Evolutionary conservation across 2,329 filamentous ascomycete genomes (phyloP).

Genomic region (Thermomyces lanuginosus): DNA sequence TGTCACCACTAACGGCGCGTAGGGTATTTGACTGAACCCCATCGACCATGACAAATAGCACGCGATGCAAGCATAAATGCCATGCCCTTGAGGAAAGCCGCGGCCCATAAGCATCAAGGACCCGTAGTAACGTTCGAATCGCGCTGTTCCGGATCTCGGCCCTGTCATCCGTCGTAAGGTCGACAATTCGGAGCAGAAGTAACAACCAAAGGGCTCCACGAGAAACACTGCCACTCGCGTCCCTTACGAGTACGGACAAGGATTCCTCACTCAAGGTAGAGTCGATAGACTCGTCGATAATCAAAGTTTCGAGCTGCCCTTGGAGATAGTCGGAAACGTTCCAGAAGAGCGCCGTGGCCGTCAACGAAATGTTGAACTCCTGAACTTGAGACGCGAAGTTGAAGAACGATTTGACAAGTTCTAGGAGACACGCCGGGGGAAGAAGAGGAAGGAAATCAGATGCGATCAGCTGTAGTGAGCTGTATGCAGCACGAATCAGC

Average conservation of each 20-base stretch:
- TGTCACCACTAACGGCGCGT: conserved; percentile 8
- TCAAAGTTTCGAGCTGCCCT: conserved; percentile 29
- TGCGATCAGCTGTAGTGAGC: conserved; percentile 77
- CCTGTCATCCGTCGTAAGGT: conserved; percentile 25
- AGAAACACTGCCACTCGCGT: conserved; percentile 43
- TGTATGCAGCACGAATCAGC: conserved; percentile 73
- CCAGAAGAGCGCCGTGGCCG: conserved; percentile 91
- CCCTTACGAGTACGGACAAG: conserved; percentile 42
- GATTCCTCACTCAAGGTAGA: conserved; percentile 39
- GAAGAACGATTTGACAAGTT: conserved; percentile 72
- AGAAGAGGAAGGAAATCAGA: conserved; percentile 76
- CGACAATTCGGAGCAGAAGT: conserved; percentile 24
- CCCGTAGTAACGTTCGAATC: conserved; percentile 76
- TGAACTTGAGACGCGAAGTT: conserved; percentile 79
- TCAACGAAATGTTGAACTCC: conserved; percentile 88
- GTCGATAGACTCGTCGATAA: conserved; percentile 22
- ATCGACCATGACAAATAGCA: conserved; percentile 62
- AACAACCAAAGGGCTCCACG: conserved; percentile 19
- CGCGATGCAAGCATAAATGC: conserved; percentile 64
- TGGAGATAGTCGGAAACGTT: conserved; percentile 77
- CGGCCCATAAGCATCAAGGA: conserved; percentile 81
- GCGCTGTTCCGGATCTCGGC: conserved; percentile 40
- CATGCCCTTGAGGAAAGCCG: conserved; percentile 62
- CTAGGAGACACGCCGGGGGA: conserved; percentile 54
- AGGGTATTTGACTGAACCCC: conserved; percentile 44